Percentiles rank a stretch among this genome's conserved stretches.
Conservation (phyloP, 768 basidiomycete genomes). For the Podaxis rugospora region DNA sequence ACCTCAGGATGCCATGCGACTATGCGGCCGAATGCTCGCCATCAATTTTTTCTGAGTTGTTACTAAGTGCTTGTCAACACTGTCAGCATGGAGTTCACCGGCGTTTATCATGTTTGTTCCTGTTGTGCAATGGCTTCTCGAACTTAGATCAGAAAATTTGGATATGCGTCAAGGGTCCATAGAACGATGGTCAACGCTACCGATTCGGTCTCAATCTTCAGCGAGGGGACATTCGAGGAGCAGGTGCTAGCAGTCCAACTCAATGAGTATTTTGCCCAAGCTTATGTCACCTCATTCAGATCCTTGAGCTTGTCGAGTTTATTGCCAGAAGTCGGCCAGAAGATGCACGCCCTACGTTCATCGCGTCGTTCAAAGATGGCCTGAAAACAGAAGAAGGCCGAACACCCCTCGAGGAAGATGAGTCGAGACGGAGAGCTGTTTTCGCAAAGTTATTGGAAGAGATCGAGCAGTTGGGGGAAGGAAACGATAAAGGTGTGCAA, state of each 20-base stretch:
- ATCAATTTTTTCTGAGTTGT: not conserved
- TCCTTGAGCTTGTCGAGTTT: conserved; percentile 76
- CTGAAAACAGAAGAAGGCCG: conserved; percentile 47
- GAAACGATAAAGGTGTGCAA: conserved; percentile 66
- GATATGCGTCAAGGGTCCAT: conserved; percentile 12
- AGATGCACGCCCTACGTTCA: conserved; percentile 57
- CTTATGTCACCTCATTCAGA: conserved; percentile 36
- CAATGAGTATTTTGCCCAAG: not conserved
- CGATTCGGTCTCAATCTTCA: conserved; percentile 81
- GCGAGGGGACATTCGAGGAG: conserved; percentile 86
- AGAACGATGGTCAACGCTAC: conserved; percentile 53
- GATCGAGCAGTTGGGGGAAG: conserved; percentile 69
- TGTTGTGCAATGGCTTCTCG: conserved; percentile 30
- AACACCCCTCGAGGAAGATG: conserved; percentile 51
- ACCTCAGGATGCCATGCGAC: no score
- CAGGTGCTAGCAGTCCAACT: conserved; percentile 44
- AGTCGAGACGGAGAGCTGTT: conserved; percentile 45
- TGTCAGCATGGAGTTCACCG: not conserved
- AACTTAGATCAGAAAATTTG: conserved; percentile 26
- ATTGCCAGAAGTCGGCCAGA: conserved; percentile 63
- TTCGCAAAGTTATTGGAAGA: conserved; percentile 58
- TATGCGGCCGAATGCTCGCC: no score
- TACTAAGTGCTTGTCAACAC: not conserved
- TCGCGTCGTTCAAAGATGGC: conserved; percentile 63
- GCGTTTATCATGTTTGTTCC: conserved; percentile 23